Conservation (phyloP, 805 yeast genomes). For the Yarrowia osloensis region DNA sequence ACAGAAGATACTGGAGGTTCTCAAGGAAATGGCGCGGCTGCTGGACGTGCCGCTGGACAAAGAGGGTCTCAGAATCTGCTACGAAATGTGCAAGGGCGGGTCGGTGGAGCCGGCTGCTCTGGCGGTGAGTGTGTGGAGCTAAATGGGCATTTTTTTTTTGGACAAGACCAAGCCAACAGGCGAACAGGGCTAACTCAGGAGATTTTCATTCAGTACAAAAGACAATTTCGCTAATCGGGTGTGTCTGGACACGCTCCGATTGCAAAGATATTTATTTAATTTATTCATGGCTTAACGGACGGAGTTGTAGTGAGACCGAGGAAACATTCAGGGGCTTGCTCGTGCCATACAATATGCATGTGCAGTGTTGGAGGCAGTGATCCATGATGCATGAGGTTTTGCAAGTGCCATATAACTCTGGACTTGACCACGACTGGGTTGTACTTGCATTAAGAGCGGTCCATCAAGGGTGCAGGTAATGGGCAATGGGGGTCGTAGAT, state of each 20-base stretch:
- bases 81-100: conserved; percentile 22
- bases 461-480: too few species aligned
- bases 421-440: too few species aligned
- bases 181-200: conserved; percentile 7
- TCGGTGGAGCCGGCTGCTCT: conserved; percentile 16
- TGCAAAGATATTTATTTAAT: neutral
- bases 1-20: conserved; percentile 5
- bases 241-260: neutral
- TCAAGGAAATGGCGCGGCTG: conserved; percentile 14
- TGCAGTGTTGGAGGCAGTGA: too few species aligned
- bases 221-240: neutral
- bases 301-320: too few species aligned
- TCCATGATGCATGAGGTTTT: too few species aligned
- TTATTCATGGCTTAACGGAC: neutral
- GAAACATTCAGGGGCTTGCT: too few species aligned
- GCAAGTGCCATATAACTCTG: too few species aligned
- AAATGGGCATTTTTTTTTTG: neutral
- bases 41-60: conserved; percentile 23
- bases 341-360: too few species aligned
- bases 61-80: conserved; percentile 1
- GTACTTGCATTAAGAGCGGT: too few species aligned
- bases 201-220: conserved; percentile 3
- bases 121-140: conserved; percentile 3
- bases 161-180: too few species aligned
- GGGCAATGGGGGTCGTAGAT: too few species aligned